Base-by-base conservation (phyloP, 1,284 basidiomycete species). In the Phellopilus nigrolimitatus region DNA sequence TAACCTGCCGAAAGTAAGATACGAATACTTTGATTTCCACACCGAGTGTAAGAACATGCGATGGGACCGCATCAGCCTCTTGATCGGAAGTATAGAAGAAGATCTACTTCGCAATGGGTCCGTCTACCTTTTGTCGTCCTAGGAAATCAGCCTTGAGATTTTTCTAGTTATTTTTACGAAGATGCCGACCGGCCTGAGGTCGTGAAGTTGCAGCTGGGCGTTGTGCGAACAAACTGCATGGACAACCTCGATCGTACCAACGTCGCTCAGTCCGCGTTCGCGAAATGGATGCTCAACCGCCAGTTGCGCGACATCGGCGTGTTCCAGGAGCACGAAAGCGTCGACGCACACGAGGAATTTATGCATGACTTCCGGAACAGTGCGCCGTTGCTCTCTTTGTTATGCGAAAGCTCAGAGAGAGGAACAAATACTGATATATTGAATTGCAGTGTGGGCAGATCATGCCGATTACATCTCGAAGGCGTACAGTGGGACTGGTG, bases 1-100 rank as follows among this genome's bases (percentile, higher is more conserved):
- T 46, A 75, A 79, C 56, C 61, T 86, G 28, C 74, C 82, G 4
- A 73, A 80, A 43, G 84, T 93, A 47, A 84, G 84, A 63, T 99
- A 99, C 66, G 78, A 90, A 56, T 97, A 98, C 74, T 99, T 97
- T 65, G 97, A 99, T 68, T 99, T 99, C 74, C 95, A 98, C 69
- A 85, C 82, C 60, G 94, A 98, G 68, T 98, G 95, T 76, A 91
- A 85, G 65, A 80, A 90, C 34, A 91, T 99, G 87, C 85, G 91
- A 52, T 99, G 94, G 80, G 92, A 99, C 64, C 81, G 92, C 44
- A 91, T 99, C 58, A 82, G 82, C 56, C 68, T 91, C 13, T 77
- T 99, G 36, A 77, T 97, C 36, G 88, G 92, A 53, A 76, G 78
- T 49, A 69, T 98, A 33, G 74, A 88, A 56, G 79, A 85, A 25